A percentile compares a stretch with the other conserved stretches of the same genome.
phyloP scores from a whole-genome alignment of 345 rosid genomes.

The thale cress (Arabidopsis thaliana) region DNA sequence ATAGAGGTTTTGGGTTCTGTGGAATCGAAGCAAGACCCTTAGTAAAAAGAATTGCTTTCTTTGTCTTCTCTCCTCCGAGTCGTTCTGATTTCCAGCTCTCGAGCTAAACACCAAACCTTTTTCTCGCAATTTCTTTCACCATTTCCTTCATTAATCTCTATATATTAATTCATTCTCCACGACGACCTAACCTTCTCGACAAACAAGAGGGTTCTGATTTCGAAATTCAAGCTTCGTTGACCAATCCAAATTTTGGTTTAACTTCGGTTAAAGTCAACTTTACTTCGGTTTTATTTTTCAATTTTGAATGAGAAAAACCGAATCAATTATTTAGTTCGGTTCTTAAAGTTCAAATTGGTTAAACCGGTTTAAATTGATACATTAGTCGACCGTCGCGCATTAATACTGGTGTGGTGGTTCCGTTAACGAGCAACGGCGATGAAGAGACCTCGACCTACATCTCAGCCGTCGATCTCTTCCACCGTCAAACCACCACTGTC shows the following conservation, averaged over 20 bases:
- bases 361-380: neutral
- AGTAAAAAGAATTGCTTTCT: constrained; percentile 28
- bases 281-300: neutral
- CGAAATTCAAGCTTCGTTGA: constrained; percentile 14
- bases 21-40: constrained; percentile 32
- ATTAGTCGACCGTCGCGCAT: constrained; percentile 15
- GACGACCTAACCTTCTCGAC: constrained; percentile 25
- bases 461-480: constrained; percentile 42
- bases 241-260: constrained; percentile 18
- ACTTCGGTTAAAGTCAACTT: neutral
- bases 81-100: constrained; percentile 31
- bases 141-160: constrained; percentile 29
- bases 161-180: constrained; percentile 16
- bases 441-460: constrained; percentile 58
- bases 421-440: constrained; percentile 46
- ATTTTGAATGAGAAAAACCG: neutral
- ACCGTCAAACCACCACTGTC: constrained; percentile 42
- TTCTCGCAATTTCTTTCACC: constrained; percentile 32
- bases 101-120: constrained; percentile 26
- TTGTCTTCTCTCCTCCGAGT: constrained; percentile 32
- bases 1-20: constrained; percentile 39
- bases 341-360: neutral
- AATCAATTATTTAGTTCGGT: neutral
- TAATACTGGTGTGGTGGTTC: constrained; percentile 9
- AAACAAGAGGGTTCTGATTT: neutral